Evolutionary conservation across 2,329 filamentous ascomycete species (phyloP), one percentile per base, ranked within the genome.

Genomic region (Aureobasidium sp.): DNA sequence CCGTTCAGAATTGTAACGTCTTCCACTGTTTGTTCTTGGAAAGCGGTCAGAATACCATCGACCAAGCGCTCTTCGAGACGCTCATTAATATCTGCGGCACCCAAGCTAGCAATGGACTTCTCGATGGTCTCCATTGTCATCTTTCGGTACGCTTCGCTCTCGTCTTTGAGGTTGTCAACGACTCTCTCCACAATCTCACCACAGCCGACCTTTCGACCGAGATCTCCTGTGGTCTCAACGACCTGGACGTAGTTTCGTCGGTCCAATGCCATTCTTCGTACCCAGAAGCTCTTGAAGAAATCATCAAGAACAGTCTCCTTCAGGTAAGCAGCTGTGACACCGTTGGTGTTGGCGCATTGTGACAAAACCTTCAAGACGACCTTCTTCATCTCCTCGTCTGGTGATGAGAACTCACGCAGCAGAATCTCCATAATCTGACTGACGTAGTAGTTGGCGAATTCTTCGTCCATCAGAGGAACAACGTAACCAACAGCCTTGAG

Each of bases 301-400:
- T 97, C 94, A 67, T 90, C 87, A 42, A 99, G 81, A 8, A 99
- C 92, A 65, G 96, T 89, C 71, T 97, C 92, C 75, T 97, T 97
- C 44, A 99, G 82, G 71, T 97, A 99, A 42, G 87, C 89, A 39
- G 92, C 89, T 37, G 94, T 97, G 32, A 99, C 94, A 77, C 94
- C 94, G 71, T 96, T 89, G 2, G 93, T 97, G 67, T 88, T 88
- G 8, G 94, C 90, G 71, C 94, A 97, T 72, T 99, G 94, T 21
- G 92, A 97, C 16, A 99, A 86, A 32, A 99, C 94, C 76, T 97
- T 97, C 62, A 99, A 79, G 8, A 99, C 94, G 1, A 99, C 94
- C 79, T 99, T 99, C 78, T 97, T 99, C 94, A 99, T 99, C 76
- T 99, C 94, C 75, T 99, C 94, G 67, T 99, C 94, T 0, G 94